Evolutionary conservation across 495 filamentous ascomycete species (phyloP).

Genomic region (Daldinia caldariorum): DNA sequence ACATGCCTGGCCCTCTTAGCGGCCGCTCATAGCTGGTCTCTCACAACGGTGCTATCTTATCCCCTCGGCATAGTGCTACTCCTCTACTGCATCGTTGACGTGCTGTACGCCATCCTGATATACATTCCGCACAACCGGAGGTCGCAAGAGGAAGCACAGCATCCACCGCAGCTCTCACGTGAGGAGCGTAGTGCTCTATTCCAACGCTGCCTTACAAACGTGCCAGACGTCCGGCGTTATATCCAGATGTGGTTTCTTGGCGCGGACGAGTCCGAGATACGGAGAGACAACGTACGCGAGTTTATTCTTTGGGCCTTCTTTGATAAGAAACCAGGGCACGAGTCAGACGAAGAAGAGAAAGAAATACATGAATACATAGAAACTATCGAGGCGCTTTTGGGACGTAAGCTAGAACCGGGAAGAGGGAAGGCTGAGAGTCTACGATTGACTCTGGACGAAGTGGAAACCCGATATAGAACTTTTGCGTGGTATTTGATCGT

Average conservation of each 20-base stretch:
- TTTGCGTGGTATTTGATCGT: slow-evolving; percentile 69
- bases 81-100: slow-evolving; percentile 56
- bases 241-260: slow-evolving; percentile 71
- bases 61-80: slow-evolving; percentile 44
- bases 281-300: slow-evolving; percentile 70
- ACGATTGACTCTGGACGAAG: slow-evolving; percentile 70
- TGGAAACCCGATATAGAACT: slow-evolving; percentile 68
- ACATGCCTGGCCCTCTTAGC: slow-evolving; percentile 55
- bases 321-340: slow-evolving; percentile 52
- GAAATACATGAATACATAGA: slow-evolving; percentile 68
- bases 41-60: slow-evolving; percentile 35
- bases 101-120: slow-evolving; percentile 63
- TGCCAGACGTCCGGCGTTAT: slow-evolving; percentile 66
- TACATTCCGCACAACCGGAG: slow-evolving; percentile 63
- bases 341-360: slow-evolving; percentile 49
- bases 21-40: slow-evolving; percentile 37
- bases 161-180: slow-evolving; percentile 60
- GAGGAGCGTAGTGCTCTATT: slow-evolving; percentile 62
- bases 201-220: slow-evolving; percentile 61
- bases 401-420: slow-evolving; percentile 59
- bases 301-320: slow-evolving; percentile 73
- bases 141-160: slow-evolving; percentile 60
- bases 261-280: slow-evolving; percentile 66
- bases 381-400: slow-evolving; percentile 60
- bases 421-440: slow-evolving; percentile 63